Percentiles rank a stretch among this genome's conserved stretches.
Conservation (phyloP, 1,139 yeast genomes). For the Suhomyces ambrosiae region DNA sequence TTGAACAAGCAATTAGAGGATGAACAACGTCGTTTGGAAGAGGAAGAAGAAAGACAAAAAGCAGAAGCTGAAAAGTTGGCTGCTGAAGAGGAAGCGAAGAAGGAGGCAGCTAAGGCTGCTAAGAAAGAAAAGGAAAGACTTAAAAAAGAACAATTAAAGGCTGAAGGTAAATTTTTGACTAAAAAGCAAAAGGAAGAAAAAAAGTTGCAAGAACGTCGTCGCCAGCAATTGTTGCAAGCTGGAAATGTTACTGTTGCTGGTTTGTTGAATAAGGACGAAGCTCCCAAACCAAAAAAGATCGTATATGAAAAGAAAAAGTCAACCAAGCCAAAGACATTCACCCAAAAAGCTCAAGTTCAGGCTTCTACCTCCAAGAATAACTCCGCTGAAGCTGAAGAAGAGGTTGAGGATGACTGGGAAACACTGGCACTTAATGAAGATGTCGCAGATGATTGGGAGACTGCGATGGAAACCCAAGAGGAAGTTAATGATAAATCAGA, state of each 20-base stretch:
- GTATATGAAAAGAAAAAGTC: constrained; percentile 78
- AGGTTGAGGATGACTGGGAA: constrained; percentile 53
- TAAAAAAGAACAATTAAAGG: constrained; percentile 77
- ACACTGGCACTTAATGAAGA: constrained; percentile 59
- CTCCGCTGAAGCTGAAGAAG: constrained; percentile 26
- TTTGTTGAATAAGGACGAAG: constrained; percentile 45
- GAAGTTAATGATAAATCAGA: constrained; percentile 32
- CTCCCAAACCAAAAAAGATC: constrained; percentile 65
- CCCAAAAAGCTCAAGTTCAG: constrained; percentile 22
- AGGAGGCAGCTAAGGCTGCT: constrained; percentile 70
- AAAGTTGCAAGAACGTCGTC: constrained; percentile 83
- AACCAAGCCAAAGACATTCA: constrained; percentile 40
- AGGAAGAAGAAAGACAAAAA: constrained; percentile 65
- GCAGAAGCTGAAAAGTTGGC: constrained; percentile 63
- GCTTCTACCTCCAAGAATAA: constrained; percentile 18
- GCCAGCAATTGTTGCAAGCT: constrained; percentile 77
- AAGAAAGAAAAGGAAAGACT: constrained; percentile 84
- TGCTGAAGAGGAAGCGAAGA: constrained; percentile 63
- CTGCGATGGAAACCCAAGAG: constrained; percentile 32
- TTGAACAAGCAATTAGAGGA: constrained; percentile 82
- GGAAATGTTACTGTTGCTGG: constrained; percentile 80
- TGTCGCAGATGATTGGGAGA: constrained; percentile 51
- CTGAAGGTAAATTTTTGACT: constrained; percentile 88
- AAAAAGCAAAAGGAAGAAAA: constrained; percentile 95
- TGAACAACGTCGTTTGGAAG: constrained; percentile 63